Conservation (phyloP, 768 basidiomycete species). For the Hypsizygus marmoreus region DNA sequence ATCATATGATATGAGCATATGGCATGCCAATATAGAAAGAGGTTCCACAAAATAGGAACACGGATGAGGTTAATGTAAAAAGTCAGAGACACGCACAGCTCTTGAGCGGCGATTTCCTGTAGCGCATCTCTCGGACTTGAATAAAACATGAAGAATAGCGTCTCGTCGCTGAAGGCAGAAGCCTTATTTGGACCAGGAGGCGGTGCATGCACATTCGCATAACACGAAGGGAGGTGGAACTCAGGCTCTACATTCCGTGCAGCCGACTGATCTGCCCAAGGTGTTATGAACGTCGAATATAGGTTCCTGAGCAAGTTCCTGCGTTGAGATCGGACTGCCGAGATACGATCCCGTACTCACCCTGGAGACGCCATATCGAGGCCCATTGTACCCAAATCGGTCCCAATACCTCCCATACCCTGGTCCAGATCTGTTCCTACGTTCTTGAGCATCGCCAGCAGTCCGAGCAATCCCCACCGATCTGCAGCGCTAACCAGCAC, state of each 20-base stretch:
- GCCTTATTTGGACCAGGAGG: conserved; percentile 82
- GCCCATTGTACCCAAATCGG: conserved; percentile 90
- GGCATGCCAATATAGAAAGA: no score
- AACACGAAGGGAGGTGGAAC: conserved; percentile 88
- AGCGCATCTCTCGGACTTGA: conserved; percentile 87
- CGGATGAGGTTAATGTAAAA: conserved; percentile 4
- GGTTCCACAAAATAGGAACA: background rate
- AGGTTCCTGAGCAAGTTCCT: conserved; percentile 56
- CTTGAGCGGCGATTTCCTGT: conserved; percentile 93
- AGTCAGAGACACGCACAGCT: conserved; percentile 67
- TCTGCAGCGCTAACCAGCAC: conserved; percentile 91
- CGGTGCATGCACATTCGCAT: conserved; percentile 83
- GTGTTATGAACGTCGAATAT: conserved; percentile 93
- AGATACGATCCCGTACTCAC: conserved; percentile 48
- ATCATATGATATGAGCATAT: conserved; percentile 12
- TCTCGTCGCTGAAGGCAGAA: conserved; percentile 90
- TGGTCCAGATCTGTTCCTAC: conserved; percentile 75
- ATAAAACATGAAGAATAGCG: conserved; percentile 98
- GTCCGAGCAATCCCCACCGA: conserved; percentile 88
- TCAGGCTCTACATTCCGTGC: conserved; percentile 89
- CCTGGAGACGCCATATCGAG: conserved; percentile 84
- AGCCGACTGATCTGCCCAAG: conserved; percentile 91
- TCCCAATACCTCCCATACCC: conserved; percentile 82
- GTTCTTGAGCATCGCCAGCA: conserved; percentile 86
- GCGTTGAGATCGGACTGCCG: conserved; percentile 13